These are phyloP conservation scores for Rubus idaeus DNA, from an alignment of 306 rosid species.

Conservation along the genomic window DNA sequence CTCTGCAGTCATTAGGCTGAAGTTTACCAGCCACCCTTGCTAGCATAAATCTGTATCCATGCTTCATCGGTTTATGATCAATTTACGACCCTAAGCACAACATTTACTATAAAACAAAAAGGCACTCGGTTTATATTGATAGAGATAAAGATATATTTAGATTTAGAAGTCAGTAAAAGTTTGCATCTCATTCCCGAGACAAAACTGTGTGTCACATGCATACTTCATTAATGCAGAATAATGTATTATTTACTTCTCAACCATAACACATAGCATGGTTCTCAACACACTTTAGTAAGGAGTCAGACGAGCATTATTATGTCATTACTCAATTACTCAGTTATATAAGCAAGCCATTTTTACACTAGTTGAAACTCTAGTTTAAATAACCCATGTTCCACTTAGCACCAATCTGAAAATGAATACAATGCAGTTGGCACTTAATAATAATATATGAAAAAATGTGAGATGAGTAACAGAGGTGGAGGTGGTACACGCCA, in stretches of 20 bases:
- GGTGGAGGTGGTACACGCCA: neutral
- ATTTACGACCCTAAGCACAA: neutral
- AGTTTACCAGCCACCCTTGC: neutral
- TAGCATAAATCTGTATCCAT: neutral
- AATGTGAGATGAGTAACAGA: neutral
- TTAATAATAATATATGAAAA: neutral
- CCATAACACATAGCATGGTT: slow-evolving; percentile 5
- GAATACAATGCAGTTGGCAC: neutral
- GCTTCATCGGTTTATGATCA: neutral
- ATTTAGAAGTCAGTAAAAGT: neutral
- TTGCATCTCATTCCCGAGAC: neutral
- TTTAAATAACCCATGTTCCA: neutral
- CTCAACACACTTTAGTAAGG: neutral
- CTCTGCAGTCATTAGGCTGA: neutral
- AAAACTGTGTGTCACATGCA: neutral
- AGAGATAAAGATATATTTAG: neutral
- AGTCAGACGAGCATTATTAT: neutral
- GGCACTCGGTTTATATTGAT: neutral
- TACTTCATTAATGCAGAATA: neutral
- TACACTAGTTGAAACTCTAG: neutral
- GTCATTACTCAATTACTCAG: neutral
- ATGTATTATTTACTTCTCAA: neutral
- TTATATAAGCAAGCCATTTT: neutral
- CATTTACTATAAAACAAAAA: neutral
- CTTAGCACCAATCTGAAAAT: neutral